These are phyloP conservation scores for Sarocladium brachiariae DNA, from an alignment of 2,329 filamentous ascomycete species.

Conservation along the genomic window DNA sequence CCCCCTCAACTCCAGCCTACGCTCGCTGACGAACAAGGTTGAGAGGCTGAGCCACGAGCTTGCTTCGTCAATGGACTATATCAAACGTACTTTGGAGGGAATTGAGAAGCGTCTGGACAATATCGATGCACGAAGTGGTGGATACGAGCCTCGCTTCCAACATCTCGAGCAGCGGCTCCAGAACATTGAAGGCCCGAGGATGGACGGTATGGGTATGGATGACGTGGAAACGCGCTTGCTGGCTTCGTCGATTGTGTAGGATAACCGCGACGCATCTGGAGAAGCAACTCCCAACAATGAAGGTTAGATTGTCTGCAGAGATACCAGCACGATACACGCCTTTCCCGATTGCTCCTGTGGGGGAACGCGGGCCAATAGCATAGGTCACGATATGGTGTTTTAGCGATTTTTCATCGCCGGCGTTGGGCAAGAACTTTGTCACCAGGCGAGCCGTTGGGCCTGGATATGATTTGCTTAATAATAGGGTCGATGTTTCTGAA, in stretches of 20 bases:
- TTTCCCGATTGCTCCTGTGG: background rate
- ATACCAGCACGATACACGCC: background rate
- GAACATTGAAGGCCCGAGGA: constrained; percentile 33
- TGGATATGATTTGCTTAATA: background rate
- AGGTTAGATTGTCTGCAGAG: background rate
- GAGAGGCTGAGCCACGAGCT: constrained; percentile 53
- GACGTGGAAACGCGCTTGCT: constrained; percentile 38
- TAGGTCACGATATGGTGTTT: background rate
- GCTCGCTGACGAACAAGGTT: constrained; percentile 52
- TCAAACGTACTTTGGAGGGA: constrained; percentile 42
- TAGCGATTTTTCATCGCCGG: background rate
- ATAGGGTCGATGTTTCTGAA: too few relatives aligned
- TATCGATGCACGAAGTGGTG: constrained; percentile 39
- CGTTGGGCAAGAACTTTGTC: background rate
- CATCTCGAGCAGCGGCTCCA: constrained; percentile 35
- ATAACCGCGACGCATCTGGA: constrained; percentile 14
- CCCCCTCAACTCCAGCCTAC: constrained; percentile 49
- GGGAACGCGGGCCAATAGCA: background rate
- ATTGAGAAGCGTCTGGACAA: constrained; percentile 50
- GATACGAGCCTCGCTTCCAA: constrained; percentile 39
- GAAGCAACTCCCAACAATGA: constrained; percentile 1
- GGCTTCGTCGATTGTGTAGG: constrained; percentile 37
- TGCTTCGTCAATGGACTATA: constrained; percentile 42
- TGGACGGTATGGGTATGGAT: constrained; percentile 38
- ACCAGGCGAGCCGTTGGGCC: too few relatives aligned